Percentiles rank a stretch among this genome's conserved stretches.
Conservation (phyloP, 805 yeast species). For the Lipomyces chichibuensis region DNA sequence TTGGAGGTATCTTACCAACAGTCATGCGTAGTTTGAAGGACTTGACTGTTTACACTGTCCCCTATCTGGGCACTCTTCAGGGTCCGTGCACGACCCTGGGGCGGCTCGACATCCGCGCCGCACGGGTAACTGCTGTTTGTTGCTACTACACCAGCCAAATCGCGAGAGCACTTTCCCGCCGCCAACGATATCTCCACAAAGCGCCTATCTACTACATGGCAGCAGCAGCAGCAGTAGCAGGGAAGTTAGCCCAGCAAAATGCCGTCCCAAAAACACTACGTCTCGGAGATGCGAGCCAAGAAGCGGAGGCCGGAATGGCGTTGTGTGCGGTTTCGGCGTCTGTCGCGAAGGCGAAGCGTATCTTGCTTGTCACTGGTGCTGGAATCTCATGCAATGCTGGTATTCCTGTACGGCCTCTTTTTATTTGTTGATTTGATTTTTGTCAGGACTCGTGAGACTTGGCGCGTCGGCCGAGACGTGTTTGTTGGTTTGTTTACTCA, state of each 20-base stretch:
- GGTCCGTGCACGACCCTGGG: constrained; percentile 1
- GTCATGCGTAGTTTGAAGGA: not conserved
- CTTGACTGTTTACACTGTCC: not conserved
- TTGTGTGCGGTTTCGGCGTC: constrained; percentile 17
- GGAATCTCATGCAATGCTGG: constrained; percentile 98
- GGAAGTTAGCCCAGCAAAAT: not conserved
- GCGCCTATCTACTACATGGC: not conserved
- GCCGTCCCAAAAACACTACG: not conserved
- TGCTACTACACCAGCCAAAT: not conserved
- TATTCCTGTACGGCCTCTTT: constrained; percentile 58
- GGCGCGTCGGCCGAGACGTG: not conserved
- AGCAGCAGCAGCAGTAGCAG: not conserved
- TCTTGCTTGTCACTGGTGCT: constrained; percentile 60
- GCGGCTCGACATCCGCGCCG: not conserved
- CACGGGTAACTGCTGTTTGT: not conserved
- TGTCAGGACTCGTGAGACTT: not conserved
- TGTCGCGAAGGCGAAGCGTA: constrained; percentile 24
- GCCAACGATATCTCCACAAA: too few relatives aligned
- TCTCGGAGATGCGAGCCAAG: constrained; percentile 18
- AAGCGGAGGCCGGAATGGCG: not conserved
- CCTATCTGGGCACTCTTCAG: not conserved
- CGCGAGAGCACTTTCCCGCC: not conserved
- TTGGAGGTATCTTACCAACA: too few relatives aligned
- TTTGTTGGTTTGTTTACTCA: not conserved
- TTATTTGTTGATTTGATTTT: constrained; percentile 4